Evolutionary conservation across 139 green algal species (phyloP), one percentile per base, ranked within the genome.

Genomic region (Chlamydomonas schloesseri): DNA sequence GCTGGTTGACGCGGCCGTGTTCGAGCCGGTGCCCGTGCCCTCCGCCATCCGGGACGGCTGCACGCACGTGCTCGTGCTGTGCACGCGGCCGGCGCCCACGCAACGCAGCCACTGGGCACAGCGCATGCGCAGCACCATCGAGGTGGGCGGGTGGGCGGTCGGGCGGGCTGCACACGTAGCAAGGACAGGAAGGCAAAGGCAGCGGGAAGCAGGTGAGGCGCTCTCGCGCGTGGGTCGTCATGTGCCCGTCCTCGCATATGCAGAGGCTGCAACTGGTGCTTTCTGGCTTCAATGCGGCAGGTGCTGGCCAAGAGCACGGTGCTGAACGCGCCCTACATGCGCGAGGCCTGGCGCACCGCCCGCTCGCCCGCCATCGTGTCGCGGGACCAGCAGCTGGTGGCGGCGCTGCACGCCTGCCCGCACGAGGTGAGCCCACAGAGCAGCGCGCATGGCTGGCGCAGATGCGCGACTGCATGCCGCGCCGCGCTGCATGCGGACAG

Each of bases 1-100:
- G 20, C 90, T 98, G 53, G 96, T 99, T 37, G 96, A 99, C 84
- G 96, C 95, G 10, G 96, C 96, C 9, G 94, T 99, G 28, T 98
- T 98, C 84, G 95, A 99, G 90, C 92, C 92, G 24, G 82, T 96
- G 60, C 92, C 92, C 0, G 74, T 94, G 69, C 88, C 80, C 11
- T 82, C 83, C 3, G 91, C 91, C 14, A 42, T 94, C 20, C 58
- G 70, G 0, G 96, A 98, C 89, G 96, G 96, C 60, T 98, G 96
- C 92, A 97, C 91, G n/a, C 95, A 98, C 73, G 88, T 98, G 74
- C 86, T 98, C 37, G 93, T 94, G 62, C 89, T 98, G 29, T 95
- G 93, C 90, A 96, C 92, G 20, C 86, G 89, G n/a, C 81, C 91
- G 18, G 70, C 86, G 20, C 80, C 47, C 11, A 75, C 46, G 17